phyloP scores from a whole-genome alignment of 805 yeast species.

The Saturnispora kantuleensis region DNA sequence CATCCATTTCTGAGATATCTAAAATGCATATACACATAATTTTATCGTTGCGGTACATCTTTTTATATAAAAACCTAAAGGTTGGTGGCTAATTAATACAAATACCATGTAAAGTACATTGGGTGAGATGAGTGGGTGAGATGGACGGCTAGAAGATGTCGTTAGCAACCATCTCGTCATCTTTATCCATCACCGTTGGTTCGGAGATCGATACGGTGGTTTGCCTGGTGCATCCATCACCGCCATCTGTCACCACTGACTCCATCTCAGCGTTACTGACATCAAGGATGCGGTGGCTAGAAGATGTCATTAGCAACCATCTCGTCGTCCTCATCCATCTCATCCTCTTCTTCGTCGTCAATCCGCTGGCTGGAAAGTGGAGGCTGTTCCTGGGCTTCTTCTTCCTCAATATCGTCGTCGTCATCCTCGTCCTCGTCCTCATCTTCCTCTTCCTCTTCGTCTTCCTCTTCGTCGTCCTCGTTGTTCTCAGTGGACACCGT shows the following conservation, averaged over 20 bases:
- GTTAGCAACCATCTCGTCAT: no score
- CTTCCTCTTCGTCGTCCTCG: conserved; percentile 21
- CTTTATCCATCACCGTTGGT: no score
- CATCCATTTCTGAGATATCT: conserved; percentile 20
- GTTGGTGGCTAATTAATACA: no score
- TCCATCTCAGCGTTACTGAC: neutral
- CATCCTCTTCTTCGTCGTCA: conserved; percentile 8
- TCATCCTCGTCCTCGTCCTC: conserved; percentile 25
- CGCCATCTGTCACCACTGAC: no score
- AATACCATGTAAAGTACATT: no score
- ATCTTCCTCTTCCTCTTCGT: conserved; percentile 25
- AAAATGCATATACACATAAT: neutral
- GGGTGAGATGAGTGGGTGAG: no score
- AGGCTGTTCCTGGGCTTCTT: conserved; percentile 13
- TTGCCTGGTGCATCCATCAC: no score
- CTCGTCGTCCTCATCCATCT: conserved; percentile 7
- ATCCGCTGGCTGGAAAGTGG: conserved; percentile 4
- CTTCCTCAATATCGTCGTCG: conserved; percentile 23
- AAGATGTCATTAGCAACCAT: conserved; percentile 5
- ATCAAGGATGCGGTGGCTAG: neutral
- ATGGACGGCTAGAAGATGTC: no score
- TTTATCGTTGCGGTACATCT: neutral
- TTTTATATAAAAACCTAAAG: neutral
- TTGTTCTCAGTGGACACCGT: conserved; percentile 18
- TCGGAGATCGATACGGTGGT: no score